phyloP scores from a whole-genome alignment of 495 filamentous ascomycete genomes.

The Elaphomyces granulatus region DNA sequence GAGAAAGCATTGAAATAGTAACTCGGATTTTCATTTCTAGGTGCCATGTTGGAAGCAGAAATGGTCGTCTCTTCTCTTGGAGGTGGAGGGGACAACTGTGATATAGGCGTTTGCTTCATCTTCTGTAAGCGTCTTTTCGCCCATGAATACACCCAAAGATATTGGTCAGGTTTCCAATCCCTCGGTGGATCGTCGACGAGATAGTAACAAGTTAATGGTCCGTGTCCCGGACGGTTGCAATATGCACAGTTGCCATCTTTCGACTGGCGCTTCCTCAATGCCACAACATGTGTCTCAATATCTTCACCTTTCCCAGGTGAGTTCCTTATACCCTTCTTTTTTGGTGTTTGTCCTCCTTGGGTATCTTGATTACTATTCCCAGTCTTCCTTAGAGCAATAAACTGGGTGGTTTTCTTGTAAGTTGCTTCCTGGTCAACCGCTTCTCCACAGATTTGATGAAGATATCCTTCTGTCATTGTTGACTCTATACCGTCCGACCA shows the following conservation, averaged over 20 bases:
- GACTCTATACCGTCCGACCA: not conserved
- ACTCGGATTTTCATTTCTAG: not conserved
- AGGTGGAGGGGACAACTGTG: not conserved
- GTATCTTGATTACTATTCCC: not conserved
- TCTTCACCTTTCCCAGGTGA: not conserved
- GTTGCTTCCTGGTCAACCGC: not conserved
- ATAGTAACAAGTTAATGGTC: not conserved
- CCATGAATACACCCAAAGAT: not conserved
- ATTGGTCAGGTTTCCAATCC: not conserved
- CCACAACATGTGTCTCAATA: not conserved
- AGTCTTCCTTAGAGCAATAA: not conserved
- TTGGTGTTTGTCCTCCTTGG: not conserved
- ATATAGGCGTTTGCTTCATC: not conserved
- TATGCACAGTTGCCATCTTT: too few species aligned
- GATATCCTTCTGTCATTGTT: not conserved
- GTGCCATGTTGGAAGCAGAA: not conserved
- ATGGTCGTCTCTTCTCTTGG: not conserved
- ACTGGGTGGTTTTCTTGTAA: not conserved
- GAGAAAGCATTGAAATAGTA: not conserved
- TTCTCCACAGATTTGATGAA: not conserved
- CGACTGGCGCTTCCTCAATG: too few species aligned
- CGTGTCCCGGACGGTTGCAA: not conserved
- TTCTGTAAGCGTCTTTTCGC: not conserved
- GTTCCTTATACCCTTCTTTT: not conserved
- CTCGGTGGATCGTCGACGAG: not conserved